Base-by-base conservation (phyloP, 345 rosid genomes). In the Geranium rotundifolium region DNA sequence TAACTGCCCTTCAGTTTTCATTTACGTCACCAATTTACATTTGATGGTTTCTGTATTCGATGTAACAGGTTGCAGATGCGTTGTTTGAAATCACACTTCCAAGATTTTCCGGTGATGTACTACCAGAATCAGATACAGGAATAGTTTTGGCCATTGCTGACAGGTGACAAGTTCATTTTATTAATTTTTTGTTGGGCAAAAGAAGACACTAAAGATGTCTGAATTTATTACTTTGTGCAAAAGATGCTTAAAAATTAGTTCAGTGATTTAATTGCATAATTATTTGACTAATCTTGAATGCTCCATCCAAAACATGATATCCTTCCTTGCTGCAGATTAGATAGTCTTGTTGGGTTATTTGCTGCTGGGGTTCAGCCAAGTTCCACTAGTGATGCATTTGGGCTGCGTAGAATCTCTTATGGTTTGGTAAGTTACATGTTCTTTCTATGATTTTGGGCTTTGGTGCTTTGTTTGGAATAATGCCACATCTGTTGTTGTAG, bases 321-420 rank as follows among this genome's bases (percentile, higher is more conserved):
- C 10, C 7, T 23, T 3, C 17, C 58, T 58, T 31, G 23, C 50
- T 76, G 65, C 87, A 92, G 98, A 76, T 67, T 92, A 75, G 96
- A 92, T 80, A 85, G 96, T 73, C 95, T 89, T 69, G 85, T 89
- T 65, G 95, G 98, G 69, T 77, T 92, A 73, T 92, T 87, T 84
- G 87, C 95, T 73, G 96, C 98, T 71, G 96, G 96, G 72, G 89
- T 95, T 80, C 96, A 89, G 76, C 98, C 96, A 72, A 85, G 86
- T 77, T 89, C 98, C 69, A 77, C 93, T 19, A 89, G 81, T 73
- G 98, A 92, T 63, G 96, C 96, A 57, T 92, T 84, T 82, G 98
- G 98, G 59, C 73, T 92, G 63, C 80, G 95, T 71, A 89, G 98
- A 80, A 89, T 89, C 67, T 87, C 98, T 50, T 87, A 92, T 68